Evolutionary conservation across 2,329 filamentous ascomycete genomes (phyloP).

Genomic region (Arthrobotrys sphaeroides): DNA sequence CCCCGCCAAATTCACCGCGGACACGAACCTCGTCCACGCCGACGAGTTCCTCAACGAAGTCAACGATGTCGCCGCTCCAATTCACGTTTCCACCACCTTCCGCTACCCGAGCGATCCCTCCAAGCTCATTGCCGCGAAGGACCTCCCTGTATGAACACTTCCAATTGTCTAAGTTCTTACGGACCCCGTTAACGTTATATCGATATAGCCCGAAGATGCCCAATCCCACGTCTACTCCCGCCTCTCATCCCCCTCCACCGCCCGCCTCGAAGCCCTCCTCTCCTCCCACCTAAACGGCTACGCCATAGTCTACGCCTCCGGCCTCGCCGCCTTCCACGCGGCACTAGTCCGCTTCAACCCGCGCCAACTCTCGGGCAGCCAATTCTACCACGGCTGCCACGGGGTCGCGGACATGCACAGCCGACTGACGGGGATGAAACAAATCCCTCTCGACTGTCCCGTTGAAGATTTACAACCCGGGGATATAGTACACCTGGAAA

Average conservation of each 20-base stretch:
- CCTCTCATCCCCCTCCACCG: conserved; percentile 78
- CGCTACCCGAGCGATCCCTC: conserved; percentile 79
- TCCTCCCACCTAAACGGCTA: conserved; percentile 76
- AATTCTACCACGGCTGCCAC: conserved; percentile 93
- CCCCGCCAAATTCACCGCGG: not conserved
- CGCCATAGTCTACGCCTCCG: conserved; percentile 80
- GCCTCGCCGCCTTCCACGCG: conserved; percentile 87
- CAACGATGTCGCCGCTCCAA: conserved; percentile 82
- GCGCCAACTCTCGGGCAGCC: conserved; percentile 79
- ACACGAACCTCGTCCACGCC: conserved; percentile 67
- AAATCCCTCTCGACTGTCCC: conserved; percentile 76
- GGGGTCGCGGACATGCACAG: conserved; percentile 78
- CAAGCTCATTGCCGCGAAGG: conserved; percentile 67
- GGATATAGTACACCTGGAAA: conserved; percentile 91
- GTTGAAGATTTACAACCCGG: conserved; percentile 74
- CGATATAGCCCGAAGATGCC: not conserved
- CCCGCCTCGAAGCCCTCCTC: conserved; percentile 85
- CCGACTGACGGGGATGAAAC: conserved; percentile 78
- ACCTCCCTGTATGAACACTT: conserved; percentile 22
- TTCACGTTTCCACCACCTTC: conserved; percentile 93
- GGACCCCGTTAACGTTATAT: conserved; percentile 59
- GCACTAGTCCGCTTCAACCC: conserved; percentile 86
- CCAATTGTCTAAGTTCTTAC: too few relatives aligned
- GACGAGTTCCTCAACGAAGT: conserved; percentile 74
- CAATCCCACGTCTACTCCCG: conserved; percentile 86